phyloP scores from a whole-genome alignment of 345 rosid genomes.

The Populus ilicifolia region DNA sequence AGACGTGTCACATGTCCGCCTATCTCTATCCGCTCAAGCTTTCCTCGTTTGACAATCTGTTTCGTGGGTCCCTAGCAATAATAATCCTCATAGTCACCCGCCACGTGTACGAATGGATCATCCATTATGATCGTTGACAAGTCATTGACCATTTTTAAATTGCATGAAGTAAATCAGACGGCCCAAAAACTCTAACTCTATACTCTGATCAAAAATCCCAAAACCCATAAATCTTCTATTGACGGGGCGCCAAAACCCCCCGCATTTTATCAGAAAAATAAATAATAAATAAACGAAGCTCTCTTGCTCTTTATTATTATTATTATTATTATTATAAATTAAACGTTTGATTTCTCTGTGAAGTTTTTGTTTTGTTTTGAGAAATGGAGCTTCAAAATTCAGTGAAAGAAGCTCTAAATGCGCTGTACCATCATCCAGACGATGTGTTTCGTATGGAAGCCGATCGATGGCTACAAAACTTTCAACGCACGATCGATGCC shows the following conservation, averaged over 20 bases:
- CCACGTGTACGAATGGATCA: slow-evolving; percentile 5
- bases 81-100: background rate
- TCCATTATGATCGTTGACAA: background rate
- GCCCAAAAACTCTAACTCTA: background rate
- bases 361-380: background rate
- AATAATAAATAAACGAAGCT: background rate
- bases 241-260: slow-evolving; percentile 15
- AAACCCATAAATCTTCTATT: background rate
- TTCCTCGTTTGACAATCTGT: background rate
- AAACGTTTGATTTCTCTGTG: background rate
- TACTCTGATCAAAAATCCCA: slow-evolving; percentile 3
- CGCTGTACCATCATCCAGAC: slow-evolving; percentile 95
- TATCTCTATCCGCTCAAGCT: background rate
- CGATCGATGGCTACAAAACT: slow-evolving; percentile 88
- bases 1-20: too few species aligned
- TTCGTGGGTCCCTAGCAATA: background rate
- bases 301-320: background rate
- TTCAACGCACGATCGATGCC: slow-evolving; percentile 94
- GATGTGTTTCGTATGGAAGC: slow-evolving; percentile 79
- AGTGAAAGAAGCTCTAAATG: slow-evolving; percentile 95
- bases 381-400: slow-evolving; percentile 80
- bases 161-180: slow-evolving; percentile 1
- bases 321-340: background rate
- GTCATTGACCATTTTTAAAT: slow-evolving; percentile 11
- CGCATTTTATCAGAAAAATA: background rate